phyloP scores from a whole-genome alignment of 345 rosid genomes.

The Bruguiera sexangula region DNA sequence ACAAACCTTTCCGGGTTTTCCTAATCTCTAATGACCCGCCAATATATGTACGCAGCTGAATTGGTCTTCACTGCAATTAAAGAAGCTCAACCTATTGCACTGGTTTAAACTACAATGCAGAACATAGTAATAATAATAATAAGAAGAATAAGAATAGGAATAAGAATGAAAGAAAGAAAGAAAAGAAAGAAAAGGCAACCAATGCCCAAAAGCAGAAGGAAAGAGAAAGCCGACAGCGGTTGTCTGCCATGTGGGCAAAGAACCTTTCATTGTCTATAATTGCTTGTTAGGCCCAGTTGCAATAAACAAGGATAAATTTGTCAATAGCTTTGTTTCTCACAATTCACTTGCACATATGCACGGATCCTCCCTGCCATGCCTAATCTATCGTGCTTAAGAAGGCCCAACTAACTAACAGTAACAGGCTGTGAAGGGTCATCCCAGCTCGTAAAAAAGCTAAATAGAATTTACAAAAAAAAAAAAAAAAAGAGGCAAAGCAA shows the following conservation, averaged over 20 bases:
- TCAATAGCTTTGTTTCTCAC: background rate
- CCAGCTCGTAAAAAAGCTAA: background rate
- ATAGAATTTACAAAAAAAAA: background rate
- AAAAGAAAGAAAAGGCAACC: background rate
- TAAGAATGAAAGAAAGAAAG: background rate
- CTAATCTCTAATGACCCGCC: too few species aligned
- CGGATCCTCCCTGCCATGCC: background rate
- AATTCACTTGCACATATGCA: too few species aligned
- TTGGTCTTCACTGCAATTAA: too few species aligned
- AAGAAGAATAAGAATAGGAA: background rate
- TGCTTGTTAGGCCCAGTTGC: background rate
- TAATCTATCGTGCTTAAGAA: background rate
- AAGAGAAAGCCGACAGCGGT: background rate
- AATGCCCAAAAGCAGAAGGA: background rate
- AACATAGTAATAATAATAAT: too few species aligned
- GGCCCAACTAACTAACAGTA: background rate
- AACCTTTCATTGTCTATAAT: background rate
- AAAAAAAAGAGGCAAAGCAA: background rate
- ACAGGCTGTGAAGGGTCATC: background rate
- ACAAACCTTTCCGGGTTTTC: too few species aligned
- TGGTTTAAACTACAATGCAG: too few species aligned
- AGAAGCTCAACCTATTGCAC: too few species aligned
- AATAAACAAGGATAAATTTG: background rate
- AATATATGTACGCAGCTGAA: too few species aligned
- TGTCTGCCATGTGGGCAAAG: background rate